Conservation (phyloP, 108 stramenopile genomes). For the Schizochytrium sp. region DNA sequence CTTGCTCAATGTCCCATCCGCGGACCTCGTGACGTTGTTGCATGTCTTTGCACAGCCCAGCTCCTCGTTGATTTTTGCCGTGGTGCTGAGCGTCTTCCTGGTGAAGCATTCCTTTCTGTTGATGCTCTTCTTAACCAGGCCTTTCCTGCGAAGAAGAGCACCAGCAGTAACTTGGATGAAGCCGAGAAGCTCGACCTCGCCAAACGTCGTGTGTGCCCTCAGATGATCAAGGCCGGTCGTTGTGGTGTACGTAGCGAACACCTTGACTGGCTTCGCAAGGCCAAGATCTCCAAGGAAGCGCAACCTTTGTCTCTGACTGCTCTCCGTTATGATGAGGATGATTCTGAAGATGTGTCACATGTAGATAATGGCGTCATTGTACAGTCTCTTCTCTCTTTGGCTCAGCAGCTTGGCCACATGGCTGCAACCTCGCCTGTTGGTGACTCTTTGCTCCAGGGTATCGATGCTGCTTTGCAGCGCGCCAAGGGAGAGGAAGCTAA, state of each 20-base stretch:
- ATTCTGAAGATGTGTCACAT: not conserved
- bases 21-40: constrained; percentile 29
- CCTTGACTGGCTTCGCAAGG: constrained; percentile 30
- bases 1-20: constrained; percentile 30
- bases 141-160: not conserved
- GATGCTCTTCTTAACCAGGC: constrained; percentile 4
- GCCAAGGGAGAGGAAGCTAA: not conserved
- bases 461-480: not conserved
- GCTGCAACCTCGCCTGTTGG: not conserved
- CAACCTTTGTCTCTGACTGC: not conserved
- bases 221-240: not conserved
- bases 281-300: not conserved
- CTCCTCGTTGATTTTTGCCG: constrained; percentile 9
- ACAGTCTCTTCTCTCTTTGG: not conserved
- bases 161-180: not conserved
- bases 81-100: constrained; percentile 17
- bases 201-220: constrained; percentile 10
- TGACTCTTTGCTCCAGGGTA: not conserved
- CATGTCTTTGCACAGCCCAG: constrained; percentile 31
- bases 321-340: not conserved
- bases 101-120: constrained; percentile 15
- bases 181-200: not conserved
- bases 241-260: not conserved
- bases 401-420: not conserved
- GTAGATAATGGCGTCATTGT: not conserved